A percentile compares a stretch with the other conserved stretches of the same genome.
Conservation (phyloP, 1,284 basidiomycete genomes). For the Cutaneotrichosporon mucoides region DNA sequence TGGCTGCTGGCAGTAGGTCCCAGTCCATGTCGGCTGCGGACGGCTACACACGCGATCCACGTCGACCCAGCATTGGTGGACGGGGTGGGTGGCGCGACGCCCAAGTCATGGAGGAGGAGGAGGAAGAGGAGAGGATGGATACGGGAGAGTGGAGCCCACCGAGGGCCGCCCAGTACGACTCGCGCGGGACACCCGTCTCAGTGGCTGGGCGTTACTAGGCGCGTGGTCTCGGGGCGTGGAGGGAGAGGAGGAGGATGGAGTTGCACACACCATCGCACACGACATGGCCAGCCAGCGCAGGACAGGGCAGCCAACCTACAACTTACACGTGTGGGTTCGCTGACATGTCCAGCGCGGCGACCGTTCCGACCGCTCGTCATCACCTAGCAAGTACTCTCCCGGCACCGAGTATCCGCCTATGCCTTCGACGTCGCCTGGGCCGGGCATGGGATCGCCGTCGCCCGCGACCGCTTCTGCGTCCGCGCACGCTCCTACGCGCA, state of each 20-base stretch:
- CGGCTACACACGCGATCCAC: background rate
- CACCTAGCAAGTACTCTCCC: constrained; percentile 13
- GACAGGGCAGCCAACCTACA: constrained; percentile 7
- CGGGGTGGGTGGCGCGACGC: constrained; percentile 3
- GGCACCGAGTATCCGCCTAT: constrained; percentile 11
- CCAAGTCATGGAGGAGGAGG: constrained; percentile 12
- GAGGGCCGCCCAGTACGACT: background rate
- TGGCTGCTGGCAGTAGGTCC: constrained; percentile 8
- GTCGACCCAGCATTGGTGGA: background rate
- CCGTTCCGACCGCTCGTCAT: constrained; percentile 11
- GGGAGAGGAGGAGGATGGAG: background rate
- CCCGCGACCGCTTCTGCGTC: constrained; percentile 1
- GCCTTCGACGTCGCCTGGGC: background rate
- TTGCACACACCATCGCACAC: background rate
- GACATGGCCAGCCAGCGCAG: background rate
- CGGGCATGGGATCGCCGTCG: background rate
- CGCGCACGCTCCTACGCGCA: too few relatives aligned
- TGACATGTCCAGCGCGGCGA: constrained; percentile 5
- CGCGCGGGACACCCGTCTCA: background rate
- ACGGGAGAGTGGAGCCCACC: too few relatives aligned
- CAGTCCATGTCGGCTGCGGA: constrained; percentile 22
- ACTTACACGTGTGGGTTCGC: constrained; percentile 11
- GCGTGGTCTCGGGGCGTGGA: background rate
- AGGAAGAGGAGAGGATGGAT: background rate
- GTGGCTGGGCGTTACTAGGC: constrained; percentile 5